Evolutionary conservation across 805 yeast species (phyloP).

Genomic region (Candida montana): DNA sequence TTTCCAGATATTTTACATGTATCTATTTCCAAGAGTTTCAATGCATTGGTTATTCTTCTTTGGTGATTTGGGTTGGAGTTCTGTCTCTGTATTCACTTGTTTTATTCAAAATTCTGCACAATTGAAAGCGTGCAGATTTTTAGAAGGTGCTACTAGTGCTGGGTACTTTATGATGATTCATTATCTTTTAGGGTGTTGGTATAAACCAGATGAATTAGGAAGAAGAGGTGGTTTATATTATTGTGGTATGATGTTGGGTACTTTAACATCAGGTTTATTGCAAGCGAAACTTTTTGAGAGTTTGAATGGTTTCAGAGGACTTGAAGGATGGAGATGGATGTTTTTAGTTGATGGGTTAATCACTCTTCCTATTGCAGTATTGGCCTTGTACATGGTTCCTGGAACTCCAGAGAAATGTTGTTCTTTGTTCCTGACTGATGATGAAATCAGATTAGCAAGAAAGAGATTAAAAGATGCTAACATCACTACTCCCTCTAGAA

Average conservation of each 20-base stretch:
- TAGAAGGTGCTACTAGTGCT: constrained; percentile 13
- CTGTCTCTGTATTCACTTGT: constrained; percentile 3
- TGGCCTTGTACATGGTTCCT: constrained; percentile 53
- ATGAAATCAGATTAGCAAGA: constrained; percentile 50
- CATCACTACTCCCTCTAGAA: constrained; percentile 26
- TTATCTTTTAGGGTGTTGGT: constrained; percentile 55
- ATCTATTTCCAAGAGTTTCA: constrained; percentile 48
- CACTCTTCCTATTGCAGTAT: constrained; percentile 51
- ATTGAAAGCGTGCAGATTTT: constrained; percentile 5
- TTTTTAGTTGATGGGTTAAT: constrained; percentile 57
- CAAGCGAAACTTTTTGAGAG: constrained; percentile 40
- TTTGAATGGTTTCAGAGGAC: constrained; percentile 38
- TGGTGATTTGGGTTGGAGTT: constrained; percentile 6
- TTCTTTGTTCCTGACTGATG: constrained; percentile 48
- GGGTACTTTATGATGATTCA: constrained; percentile 31
- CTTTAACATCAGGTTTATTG: constrained; percentile 50
- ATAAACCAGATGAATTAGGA: constrained; percentile 48
- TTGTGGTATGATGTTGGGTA: constrained; percentile 44
- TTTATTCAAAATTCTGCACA: constrained; percentile 1
- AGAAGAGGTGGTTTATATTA: constrained; percentile 58
- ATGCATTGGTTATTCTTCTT: constrained; percentile 33
- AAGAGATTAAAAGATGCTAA: constrained; percentile 31
- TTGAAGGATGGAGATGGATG: constrained; percentile 63
- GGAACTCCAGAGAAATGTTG: constrained; percentile 60
- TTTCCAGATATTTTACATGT: constrained; percentile 60